Percentiles rank a stretch among this genome's conserved stretches.
phyloP scores from a whole-genome alignment of 148 eudicot genomes.

The Spergularia bocconei region DNA sequence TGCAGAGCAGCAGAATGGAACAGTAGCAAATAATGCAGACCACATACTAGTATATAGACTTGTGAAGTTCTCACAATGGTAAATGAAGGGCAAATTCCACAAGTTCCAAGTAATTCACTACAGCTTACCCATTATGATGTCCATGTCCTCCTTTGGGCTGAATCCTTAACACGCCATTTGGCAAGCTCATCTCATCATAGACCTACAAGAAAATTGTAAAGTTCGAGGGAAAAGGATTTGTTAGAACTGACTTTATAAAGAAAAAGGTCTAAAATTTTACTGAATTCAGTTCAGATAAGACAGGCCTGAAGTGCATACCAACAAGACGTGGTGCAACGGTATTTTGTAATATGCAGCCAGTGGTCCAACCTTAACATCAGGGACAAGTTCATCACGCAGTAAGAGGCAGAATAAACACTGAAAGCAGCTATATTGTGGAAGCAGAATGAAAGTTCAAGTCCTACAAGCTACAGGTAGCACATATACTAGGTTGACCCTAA shows the following conservation, averaged over 20 bases:
- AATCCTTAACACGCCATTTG: conserved; percentile 91
- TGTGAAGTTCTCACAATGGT: too few relatives aligned
- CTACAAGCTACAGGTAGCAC: conserved; percentile 3
- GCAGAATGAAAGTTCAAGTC: background rate
- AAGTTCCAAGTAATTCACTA: background rate
- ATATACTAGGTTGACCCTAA: background rate
- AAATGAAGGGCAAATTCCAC: background rate
- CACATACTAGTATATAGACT: too few relatives aligned
- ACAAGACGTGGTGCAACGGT: conserved; percentile 78
- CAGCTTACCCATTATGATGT: conserved; percentile 84
- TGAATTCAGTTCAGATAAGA: background rate
- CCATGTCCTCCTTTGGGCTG: conserved; percentile 98
- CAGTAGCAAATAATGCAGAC: too few relatives aligned
- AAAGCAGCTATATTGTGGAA: background rate
- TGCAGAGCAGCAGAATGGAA: background rate
- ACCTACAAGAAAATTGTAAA: conserved; percentile 37
- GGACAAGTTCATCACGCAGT: conserved; percentile 10
- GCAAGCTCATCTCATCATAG: conserved; percentile 96
- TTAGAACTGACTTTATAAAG: background rate
- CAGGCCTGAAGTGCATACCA: conserved; percentile 44
- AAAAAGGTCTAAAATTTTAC: background rate
- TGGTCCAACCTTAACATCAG: conserved; percentile 63
- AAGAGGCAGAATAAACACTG: too few relatives aligned
- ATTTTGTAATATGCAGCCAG: conserved; percentile 95
- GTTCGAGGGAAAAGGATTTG: background rate